These are phyloP conservation scores for Trematosphaeria pertusa DNA, from an alignment of 2,329 filamentous ascomycete genomes.

Conservation along the genomic window DNA sequence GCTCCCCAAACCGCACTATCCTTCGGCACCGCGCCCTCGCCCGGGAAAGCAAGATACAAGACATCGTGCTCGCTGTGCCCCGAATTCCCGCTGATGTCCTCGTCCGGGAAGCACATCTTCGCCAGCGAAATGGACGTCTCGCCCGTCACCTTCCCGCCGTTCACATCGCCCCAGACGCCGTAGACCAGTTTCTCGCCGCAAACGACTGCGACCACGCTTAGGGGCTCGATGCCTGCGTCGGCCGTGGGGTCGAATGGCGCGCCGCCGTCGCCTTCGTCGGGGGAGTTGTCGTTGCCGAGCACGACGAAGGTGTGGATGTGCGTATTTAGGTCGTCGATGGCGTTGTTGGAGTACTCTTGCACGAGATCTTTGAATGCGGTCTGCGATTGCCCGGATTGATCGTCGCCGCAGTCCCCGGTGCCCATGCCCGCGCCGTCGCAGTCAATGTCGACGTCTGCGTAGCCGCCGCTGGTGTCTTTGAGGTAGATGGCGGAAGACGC, in stretches of 20 bases:
- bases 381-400: constrained; percentile 50
- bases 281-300: constrained; percentile 56
- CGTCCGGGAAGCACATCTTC: constrained; percentile 60
- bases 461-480: constrained; percentile 51
- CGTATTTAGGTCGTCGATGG: constrained; percentile 57
- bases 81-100: constrained; percentile 59
- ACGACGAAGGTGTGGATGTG: constrained; percentile 62
- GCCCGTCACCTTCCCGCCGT: constrained; percentile 63
- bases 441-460: constrained; percentile 65
- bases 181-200: constrained; percentile 62
- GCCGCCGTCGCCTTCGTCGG: constrained; percentile 21
- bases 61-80: constrained; percentile 66
- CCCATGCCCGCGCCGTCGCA: constrained; percentile 61
- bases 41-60: constrained; percentile 67
- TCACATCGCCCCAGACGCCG: constrained; percentile 68
- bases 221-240: constrained; percentile 54
- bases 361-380: constrained; percentile 54
- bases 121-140: constrained; percentile 66
- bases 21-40: constrained; percentile 64
- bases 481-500: constrained; percentile 53
- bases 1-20: constrained; percentile 64
- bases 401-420: constrained; percentile 47
- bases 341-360: constrained; percentile 22
- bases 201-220: constrained; percentile 64
- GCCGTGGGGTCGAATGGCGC: constrained; percentile 26